Conservation (phyloP, 164 flowering plant species). For the Dillenia suffruticosa region DNA sequence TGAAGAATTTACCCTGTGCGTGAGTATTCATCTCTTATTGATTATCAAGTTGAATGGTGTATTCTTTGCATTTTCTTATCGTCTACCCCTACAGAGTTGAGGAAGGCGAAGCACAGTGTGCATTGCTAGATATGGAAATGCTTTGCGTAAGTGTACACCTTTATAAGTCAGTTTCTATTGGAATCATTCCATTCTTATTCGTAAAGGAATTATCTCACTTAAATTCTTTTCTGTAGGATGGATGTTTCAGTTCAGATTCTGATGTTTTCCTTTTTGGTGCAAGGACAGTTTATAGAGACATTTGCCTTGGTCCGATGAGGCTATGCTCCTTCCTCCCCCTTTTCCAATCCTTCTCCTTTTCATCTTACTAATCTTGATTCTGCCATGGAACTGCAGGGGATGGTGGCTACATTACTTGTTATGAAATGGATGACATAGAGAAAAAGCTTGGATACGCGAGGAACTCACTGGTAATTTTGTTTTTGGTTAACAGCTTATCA, state of each 20-base stretch:
- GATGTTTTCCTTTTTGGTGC: slow-evolving; percentile 96
- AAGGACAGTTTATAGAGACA: slow-evolving; percentile 87
- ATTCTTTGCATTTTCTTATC: background rate
- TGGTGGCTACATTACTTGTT: slow-evolving; percentile 82
- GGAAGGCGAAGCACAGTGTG: slow-evolving; percentile 99
- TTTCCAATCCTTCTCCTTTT: background rate
- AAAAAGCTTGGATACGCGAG: slow-evolving; percentile 86
- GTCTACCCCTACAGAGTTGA: slow-evolving; percentile 48
- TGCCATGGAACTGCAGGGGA: slow-evolving; percentile 43
- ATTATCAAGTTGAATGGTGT: too few relatives aligned
- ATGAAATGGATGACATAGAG: slow-evolving; percentile 92
- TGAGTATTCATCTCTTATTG: too few relatives aligned
- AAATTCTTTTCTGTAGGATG: slow-evolving; percentile 55
- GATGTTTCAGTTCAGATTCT: slow-evolving; percentile 93
- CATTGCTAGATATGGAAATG: slow-evolving; percentile 66
- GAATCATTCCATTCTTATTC: slow-evolving; percentile 3
- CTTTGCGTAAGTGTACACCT: slow-evolving; percentile 61
- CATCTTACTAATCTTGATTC: background rate
- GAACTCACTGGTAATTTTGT: slow-evolving; percentile 67
- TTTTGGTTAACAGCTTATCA: too few relatives aligned
- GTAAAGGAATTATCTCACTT: background rate
- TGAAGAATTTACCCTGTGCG: too few relatives aligned
- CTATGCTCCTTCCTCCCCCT: too few relatives aligned
- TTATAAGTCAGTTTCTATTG: background rate
- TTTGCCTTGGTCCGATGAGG: slow-evolving; percentile 64